Base-by-base conservation (phyloP, 129 eudicot species). In the Dittrichia graveolens region DNA sequence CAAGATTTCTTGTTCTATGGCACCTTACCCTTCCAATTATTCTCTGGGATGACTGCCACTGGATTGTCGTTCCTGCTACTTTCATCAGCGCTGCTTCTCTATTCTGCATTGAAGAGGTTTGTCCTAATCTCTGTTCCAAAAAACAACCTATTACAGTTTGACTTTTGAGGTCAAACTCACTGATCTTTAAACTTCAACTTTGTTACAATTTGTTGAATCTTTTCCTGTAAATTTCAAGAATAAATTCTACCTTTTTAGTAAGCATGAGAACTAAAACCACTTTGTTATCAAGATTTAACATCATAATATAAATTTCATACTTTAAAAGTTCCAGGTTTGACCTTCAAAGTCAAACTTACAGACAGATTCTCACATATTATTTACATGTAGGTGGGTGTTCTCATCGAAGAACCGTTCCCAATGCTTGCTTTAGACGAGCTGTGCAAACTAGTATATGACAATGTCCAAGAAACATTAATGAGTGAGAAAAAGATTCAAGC, bases 11-110 rank as follows among this genome's bases (percentile, higher is more conserved):
- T 47, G 97, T 95, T 81, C 88, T 95, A 3, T 95, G 99, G 99
- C 99, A 95, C 79, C 88, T 95, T 42, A 88, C 99, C 3, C 97
- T 95, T 67, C 99, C 99, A 3, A 76, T 95, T 62, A 95, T 91
- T 73, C 87, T 95, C 5, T 95, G 99, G 99, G 99, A 95, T 52
- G 99, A 95, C 31, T 95, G 99, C 82, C 87, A 91, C 75, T 95
- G 99, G 99, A 95, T 95, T 76, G 99, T 95, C 41, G 97, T 95
- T 47, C 99, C 99, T 4, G 99, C 99, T 13, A 95, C 99, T 58
- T 91, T 91, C 72, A 84, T 95, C 66, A 95, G 99, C 57, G 99
- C 99, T 12, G 99, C 99, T 69, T 88, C 96, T 43, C 71, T 95
- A 75, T 95, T 95, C 83, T 95, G 99, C 89, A 95, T 95, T 6